These are phyloP conservation scores for Ophiostoma himal-ulmi DNA, from an alignment of 2,329 filamentous ascomycete species.

Conservation along the genomic window DNA sequence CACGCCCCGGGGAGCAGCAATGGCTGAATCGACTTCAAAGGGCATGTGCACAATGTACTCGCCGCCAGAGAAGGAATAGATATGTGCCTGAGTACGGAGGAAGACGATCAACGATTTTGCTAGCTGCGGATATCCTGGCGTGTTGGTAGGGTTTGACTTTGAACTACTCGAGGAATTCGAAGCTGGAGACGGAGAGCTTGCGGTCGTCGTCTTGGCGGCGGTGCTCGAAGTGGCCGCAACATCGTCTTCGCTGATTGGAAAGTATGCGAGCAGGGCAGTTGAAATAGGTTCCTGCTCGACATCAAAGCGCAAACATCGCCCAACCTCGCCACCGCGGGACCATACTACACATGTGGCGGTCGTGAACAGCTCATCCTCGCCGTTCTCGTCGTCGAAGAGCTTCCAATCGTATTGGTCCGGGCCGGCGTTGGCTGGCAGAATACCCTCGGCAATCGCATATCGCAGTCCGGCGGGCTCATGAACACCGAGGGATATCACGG, in stretches of 20 bases:
- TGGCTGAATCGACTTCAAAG: conserved; percentile 85
- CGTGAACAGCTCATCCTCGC: conserved; percentile 74
- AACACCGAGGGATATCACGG: conserved; percentile 82
- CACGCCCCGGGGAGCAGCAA: conserved; percentile 74
- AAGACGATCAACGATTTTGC: conserved; percentile 79
- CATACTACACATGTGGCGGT: conserved; percentile 76
- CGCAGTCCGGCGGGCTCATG: conserved; percentile 80
- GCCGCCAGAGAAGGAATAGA: conserved; percentile 83
- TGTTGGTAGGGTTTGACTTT: neutral
- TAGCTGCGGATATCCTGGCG: conserved; percentile 28
- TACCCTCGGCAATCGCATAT: conserved; percentile 74
- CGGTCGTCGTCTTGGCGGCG: neutral
- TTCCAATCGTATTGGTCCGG: conserved; percentile 71
- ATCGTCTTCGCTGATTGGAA: conserved; percentile 44
- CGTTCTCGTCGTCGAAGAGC: conserved; percentile 44
- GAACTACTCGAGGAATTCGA: conserved; percentile 6
- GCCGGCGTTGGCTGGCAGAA: conserved; percentile 63
- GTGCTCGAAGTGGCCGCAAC: neutral
- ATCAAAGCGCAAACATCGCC: conserved; percentile 79
- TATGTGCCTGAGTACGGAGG: conserved; percentile 84
- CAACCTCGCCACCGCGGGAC: conserved; percentile 79
- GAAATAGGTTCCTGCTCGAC: conserved; percentile 78
- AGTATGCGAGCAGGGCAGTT: conserved; percentile 82
- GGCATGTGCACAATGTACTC: conserved; percentile 88
- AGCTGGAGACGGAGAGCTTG: neutral